Base-by-base conservation (phyloP, 2,329 filamentous ascomycete genomes). In the Monilinia laxa region DNA sequence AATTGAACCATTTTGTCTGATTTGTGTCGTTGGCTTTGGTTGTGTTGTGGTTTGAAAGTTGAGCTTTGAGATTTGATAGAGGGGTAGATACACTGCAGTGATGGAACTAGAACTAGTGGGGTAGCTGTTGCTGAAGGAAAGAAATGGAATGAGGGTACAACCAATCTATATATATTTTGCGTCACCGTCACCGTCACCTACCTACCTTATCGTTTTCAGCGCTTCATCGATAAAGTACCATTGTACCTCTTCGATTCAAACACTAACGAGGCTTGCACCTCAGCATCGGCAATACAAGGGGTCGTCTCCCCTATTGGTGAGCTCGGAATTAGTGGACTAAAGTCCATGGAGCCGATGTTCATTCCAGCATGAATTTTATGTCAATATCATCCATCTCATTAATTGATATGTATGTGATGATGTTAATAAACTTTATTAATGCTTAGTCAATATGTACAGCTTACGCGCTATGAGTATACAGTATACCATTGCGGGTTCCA, bases 1-100 rank as follows among this genome's bases (percentile, higher is more conserved):
- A 75, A 45, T 67, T 72, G 68, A 69, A 69, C 68, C 72, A 73
- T 74, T 25, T 67, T 70, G 47, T 35, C 28, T 49, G n/a, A 3
- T 55, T n/a, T n/a, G 42, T 12, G 25, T 11, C 51, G 23, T 5
- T 40, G 16, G 10, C 51, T 40, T 12, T 28, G 38, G 28, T n/a
- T 23, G 42, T 28, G 11, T 23, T 12, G 28, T 58, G 16, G 20
- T 45, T 58, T 16, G n/a, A 28, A 9, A 23, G 23, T 51, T 38
- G 28, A 12, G 28, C 7, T 25, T 18, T 38, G 58, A 52, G 11
- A 38, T 35, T 54, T 49, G n/a, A 49, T 49, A 16, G 49, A 52
- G 49, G 49, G 49, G 49, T 28, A 52, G 23, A 14, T 25, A 51
- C n/a, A n/a, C n/a, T 49, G 47, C 4, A 23, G 47, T 51, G 47